Evolutionary conservation across 1,284 basidiomycete genomes (phyloP).

Genomic region (Pisolithus thermaeus): DNA sequence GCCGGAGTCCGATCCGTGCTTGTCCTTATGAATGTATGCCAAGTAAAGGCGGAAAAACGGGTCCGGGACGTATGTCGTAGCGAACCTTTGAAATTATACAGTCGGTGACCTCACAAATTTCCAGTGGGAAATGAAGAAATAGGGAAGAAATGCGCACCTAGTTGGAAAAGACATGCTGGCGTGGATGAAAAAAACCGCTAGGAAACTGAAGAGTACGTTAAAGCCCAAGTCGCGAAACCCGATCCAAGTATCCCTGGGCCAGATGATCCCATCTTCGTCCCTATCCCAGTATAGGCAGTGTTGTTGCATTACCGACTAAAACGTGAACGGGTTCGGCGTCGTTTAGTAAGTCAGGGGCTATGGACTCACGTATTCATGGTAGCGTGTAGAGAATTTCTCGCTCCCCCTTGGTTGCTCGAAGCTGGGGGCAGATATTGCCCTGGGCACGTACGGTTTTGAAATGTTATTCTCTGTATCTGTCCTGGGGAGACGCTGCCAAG

Average conservation of each 20-base stretch:
- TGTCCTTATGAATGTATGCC: slow-evolving; percentile 36
- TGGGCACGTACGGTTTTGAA: slow-evolving; percentile 24
- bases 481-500: slow-evolving; percentile 15
- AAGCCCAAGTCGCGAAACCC: slow-evolving; percentile 40
- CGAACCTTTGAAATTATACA: slow-evolving; percentile 12
- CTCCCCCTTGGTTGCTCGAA: slow-evolving; percentile 18
- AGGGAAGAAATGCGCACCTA: slow-evolving; percentile 20
- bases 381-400: slow-evolving; percentile 13
- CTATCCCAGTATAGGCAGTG: slow-evolving; percentile 40
- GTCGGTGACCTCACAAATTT: not conserved
- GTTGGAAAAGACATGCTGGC: slow-evolving; percentile 33
- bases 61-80: slow-evolving; percentile 28
- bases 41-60: slow-evolving; percentile 40
- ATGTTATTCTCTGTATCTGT: slow-evolving; percentile 21
- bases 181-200: slow-evolving; percentile 37
- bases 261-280: slow-evolving; percentile 40
- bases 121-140: not conserved
- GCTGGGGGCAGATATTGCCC: slow-evolving; percentile 24
- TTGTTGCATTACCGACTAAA: slow-evolving; percentile 34
- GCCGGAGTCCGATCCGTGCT: slow-evolving; percentile 44
- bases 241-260: slow-evolving; percentile 41
- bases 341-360: not conserved
- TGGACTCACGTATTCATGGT: slow-evolving; percentile 17
- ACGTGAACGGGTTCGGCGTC: not conserved
- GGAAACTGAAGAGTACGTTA: slow-evolving; percentile 33